Evolutionary conservation across 352 stramenopile species (phyloP).

Genomic region (Elongisporangium senticosum): DNA sequence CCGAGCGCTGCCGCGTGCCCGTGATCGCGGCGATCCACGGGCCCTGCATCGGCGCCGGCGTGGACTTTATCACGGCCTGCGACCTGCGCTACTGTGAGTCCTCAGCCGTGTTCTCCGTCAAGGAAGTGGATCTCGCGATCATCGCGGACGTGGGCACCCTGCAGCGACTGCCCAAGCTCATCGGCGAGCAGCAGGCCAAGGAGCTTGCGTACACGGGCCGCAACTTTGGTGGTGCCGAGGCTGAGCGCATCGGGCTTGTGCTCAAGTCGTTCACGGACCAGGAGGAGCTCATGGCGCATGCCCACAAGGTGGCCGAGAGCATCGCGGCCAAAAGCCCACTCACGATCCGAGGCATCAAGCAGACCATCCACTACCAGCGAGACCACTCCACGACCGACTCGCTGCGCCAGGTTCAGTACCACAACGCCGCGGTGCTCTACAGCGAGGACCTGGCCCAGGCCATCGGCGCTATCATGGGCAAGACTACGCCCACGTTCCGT

Average conservation of each 20-base stretch:
- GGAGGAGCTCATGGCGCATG: conserved; percentile 53
- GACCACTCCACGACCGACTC: conserved; percentile 79
- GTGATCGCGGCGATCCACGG: conserved; percentile 83
- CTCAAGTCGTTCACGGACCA: conserved; percentile 60
- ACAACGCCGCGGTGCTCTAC: conserved; percentile 81
- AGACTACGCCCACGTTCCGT: conserved; percentile 57
- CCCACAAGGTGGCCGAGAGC: conserved; percentile 34
- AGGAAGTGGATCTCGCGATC: conserved; percentile 87
- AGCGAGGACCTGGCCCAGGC: conserved; percentile 79
- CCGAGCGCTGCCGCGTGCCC: conserved; percentile 78
- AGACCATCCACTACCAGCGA: conserved; percentile 83
- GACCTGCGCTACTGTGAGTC: conserved; percentile 83
- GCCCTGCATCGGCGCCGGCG: conserved; percentile 74
- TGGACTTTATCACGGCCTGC: conserved; percentile 86
- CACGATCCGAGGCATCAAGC: conserved; percentile 83
- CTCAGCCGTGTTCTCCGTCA: conserved; percentile 80
- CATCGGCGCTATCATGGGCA: conserved; percentile 66
- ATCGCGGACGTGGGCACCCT: conserved; percentile 86
- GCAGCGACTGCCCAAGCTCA: conserved; percentile 78
- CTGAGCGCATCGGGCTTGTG: conserved; percentile 71
- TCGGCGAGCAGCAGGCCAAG: conserved; percentile 81
- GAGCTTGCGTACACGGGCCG: conserved; percentile 84
- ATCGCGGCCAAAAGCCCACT: conserved; percentile 85
- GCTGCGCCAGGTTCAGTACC: conserved; percentile 75
- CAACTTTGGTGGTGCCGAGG: conserved; percentile 71